A percentile compares a stretch with the other conserved stretches of the same genome.
These are phyloP conservation scores for Elsinoe fawcettii DNA, from an alignment of 2,329 filamentous ascomycete genomes.

Conservation along the genomic window DNA sequence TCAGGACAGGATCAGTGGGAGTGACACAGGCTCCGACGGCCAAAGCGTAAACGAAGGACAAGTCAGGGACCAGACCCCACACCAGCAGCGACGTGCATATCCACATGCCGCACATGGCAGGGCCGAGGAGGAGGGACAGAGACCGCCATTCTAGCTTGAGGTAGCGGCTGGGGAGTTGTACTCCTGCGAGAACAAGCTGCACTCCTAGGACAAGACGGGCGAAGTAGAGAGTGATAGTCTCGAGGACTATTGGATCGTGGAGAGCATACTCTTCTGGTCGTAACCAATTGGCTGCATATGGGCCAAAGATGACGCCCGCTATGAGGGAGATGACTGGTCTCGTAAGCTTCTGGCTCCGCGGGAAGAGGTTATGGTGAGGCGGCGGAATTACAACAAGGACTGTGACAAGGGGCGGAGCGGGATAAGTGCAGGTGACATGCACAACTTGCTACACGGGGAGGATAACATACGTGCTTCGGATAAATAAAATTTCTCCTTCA, in stretches of 20 bases:
- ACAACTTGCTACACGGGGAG: background rate
- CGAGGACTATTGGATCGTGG: slow-evolving; percentile 49
- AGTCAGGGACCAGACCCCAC: slow-evolving; percentile 64
- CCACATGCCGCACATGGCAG: slow-evolving; percentile 85
- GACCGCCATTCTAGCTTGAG: slow-evolving; percentile 70
- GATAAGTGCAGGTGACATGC: background rate
- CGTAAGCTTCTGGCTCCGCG: background rate
- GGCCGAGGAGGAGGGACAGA: slow-evolving; percentile 66
- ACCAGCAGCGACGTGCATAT: slow-evolving; percentile 68
- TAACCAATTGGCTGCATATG: slow-evolving; percentile 67
- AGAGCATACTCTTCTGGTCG: slow-evolving; percentile 65
- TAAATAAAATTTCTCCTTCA: slow-evolving; percentile 84
- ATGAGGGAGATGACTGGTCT: slow-evolving; percentile 70
- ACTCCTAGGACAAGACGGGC: slow-evolving; percentile 80
- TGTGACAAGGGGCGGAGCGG: background rate
- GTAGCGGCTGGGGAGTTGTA: slow-evolving; percentile 80
- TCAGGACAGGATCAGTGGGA: slow-evolving; percentile 80
- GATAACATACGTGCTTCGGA: slow-evolving; percentile 70
- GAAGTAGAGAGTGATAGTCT: slow-evolving; percentile 73
- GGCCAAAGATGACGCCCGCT: slow-evolving; percentile 70
- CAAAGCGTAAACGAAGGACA: slow-evolving; percentile 69
- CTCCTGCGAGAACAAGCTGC: slow-evolving; percentile 79
- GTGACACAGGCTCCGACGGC: slow-evolving; percentile 81
- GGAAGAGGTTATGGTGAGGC: background rate
- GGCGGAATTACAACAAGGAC: background rate